phyloP scores from a whole-genome alignment of 768 basidiomycete genomes.

The Kwoniella newhampshirensis region DNA sequence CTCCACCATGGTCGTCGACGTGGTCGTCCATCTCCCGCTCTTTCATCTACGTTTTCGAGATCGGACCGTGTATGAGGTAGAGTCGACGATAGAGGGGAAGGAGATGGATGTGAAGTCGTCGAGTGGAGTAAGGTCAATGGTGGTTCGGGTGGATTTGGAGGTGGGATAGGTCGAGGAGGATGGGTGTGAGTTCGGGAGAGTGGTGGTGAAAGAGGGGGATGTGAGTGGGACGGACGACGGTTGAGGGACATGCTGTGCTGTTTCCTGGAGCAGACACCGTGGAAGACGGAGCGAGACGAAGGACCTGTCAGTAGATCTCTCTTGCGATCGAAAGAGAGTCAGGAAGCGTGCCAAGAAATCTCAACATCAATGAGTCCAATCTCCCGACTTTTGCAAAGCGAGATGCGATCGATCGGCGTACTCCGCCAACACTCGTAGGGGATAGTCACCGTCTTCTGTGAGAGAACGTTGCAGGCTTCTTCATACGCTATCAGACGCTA shows the following conservation, averaged over 20 bases:
- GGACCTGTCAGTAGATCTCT: too few species aligned
- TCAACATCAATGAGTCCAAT: too few species aligned
- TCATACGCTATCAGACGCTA: too few species aligned
- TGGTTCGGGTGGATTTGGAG: constrained; percentile 34
- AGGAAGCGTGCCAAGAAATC: too few species aligned
- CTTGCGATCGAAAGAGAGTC: too few species aligned
- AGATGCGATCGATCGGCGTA: too few species aligned
- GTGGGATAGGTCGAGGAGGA: constrained; percentile 23
- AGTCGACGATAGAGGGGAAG: not conserved
- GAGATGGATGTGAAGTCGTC: constrained; percentile 11
- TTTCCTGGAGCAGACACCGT: too few species aligned
- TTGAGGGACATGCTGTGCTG: not conserved
- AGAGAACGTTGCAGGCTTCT: too few species aligned
- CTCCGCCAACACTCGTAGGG: too few species aligned
- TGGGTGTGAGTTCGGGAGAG: constrained; percentile 8
- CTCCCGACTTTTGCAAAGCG: too few species aligned
- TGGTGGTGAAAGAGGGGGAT: constrained; percentile 3
- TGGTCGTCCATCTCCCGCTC: not conserved
- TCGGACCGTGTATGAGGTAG: not conserved
- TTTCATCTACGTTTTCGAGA: not conserved
- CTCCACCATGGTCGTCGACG: constrained; percentile 9
- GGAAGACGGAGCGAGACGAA: too few species aligned
- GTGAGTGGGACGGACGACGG: constrained; percentile 5
- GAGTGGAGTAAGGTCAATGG: constrained; percentile 34
- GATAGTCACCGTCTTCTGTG: too few species aligned